phyloP scores from a whole-genome alignment of 2,329 filamentous ascomycete species.

The Knufia petricola region DNA sequence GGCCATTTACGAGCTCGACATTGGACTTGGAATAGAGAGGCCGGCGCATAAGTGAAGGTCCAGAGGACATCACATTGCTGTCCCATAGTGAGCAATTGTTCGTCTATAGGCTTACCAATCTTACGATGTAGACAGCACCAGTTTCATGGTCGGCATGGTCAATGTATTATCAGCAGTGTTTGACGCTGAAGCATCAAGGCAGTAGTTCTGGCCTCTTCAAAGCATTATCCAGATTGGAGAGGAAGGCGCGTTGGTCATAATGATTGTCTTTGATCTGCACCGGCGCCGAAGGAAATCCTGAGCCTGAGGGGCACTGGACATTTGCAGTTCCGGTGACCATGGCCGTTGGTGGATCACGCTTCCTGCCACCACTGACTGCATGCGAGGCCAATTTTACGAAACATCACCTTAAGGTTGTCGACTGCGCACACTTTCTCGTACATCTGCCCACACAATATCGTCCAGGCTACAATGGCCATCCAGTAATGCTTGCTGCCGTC shows the following conservation, averaged over 20 bases:
- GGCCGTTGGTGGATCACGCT: neutral
- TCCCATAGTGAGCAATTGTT: constrained; percentile 8
- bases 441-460: neutral
- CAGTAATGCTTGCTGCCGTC: constrained; percentile 33
- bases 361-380: too few species aligned
- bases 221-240: neutral
- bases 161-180: constrained; percentile 30
- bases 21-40: constrained; percentile 75
- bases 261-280: neutral
- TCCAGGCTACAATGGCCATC: constrained; percentile 41
- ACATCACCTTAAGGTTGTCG: neutral
- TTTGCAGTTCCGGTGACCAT: neutral
- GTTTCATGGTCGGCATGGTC: constrained; percentile 46
- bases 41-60: constrained; percentile 74
- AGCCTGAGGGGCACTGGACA: neutral
- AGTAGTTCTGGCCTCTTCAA: neutral
- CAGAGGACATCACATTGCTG: constrained; percentile 76
- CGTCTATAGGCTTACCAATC: constrained; percentile 5
- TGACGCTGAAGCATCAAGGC: too few species aligned
- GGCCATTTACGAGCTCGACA: constrained; percentile 78
- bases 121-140: constrained; percentile 79
- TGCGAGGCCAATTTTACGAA: constrained; percentile 4
- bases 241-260: neutral
- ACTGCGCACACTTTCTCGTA: constrained; percentile 1
- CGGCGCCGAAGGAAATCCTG: neutral